Evolutionary conservation across 2,329 filamentous ascomycete genomes (phyloP).

Genomic region (Fusarium gaditjirri): DNA sequence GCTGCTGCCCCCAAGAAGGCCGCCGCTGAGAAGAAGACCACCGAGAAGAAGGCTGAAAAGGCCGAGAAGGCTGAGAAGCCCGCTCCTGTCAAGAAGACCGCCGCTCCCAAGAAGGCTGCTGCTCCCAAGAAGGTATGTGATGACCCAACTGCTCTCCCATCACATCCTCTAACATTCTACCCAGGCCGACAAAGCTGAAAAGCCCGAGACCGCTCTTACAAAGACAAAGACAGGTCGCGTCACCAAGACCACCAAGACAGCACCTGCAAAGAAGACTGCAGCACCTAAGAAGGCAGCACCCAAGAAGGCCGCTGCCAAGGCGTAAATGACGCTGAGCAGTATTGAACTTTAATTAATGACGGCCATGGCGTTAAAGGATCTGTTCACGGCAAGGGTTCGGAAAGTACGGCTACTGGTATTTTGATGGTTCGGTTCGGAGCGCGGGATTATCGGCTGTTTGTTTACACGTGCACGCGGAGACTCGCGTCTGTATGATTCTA

Average conservation of each 20-base stretch:
- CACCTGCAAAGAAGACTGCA: conserved; percentile 46
- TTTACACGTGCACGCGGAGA: conserved; percentile 36
- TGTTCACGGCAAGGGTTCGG: conserved; percentile 42
- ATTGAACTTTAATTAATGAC: conserved; percentile 51
- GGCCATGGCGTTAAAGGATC: conserved; percentile 51
- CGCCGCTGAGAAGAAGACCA: conserved; percentile 26
- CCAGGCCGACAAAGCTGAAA: conserved; percentile 60
- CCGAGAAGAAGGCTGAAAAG: conserved; percentile 26
- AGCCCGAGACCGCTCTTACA: conserved; percentile 72
- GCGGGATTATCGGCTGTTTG: conserved; percentile 40
- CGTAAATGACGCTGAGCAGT: conserved; percentile 43
- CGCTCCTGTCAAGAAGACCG: conserved; percentile 48
- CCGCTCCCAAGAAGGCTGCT: conserved; percentile 48
- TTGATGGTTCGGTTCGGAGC: conserved; percentile 42
- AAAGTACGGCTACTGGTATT: conserved; percentile 44
- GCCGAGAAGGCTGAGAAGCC: conserved; percentile 65
- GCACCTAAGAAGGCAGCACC: conserved; percentile 53
- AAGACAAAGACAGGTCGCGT: conserved; percentile 91
- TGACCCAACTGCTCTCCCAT: neutral
- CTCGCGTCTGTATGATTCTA: conserved; percentile 32
- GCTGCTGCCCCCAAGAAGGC: conserved; percentile 53
- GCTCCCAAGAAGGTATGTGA: conserved; percentile 35
- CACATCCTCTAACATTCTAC: neutral
- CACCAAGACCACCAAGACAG: conserved; percentile 70
- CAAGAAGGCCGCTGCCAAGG: conserved; percentile 61